These are phyloP conservation scores for Fusarium concolor DNA, from an alignment of 2,329 filamentous ascomycete genomes.

Conservation along the genomic window DNA sequence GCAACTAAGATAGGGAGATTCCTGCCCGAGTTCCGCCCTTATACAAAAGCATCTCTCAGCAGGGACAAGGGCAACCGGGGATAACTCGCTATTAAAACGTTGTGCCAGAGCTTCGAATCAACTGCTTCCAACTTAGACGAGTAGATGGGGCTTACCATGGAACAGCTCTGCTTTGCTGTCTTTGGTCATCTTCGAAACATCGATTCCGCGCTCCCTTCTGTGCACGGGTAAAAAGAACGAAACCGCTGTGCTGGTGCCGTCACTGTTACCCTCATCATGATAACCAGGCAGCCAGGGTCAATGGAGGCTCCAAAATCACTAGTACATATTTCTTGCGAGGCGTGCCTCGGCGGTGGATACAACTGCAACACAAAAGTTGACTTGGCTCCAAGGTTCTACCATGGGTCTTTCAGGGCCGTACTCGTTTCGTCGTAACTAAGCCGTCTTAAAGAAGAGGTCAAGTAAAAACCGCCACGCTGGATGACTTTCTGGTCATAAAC, in stretches of 20 bases:
- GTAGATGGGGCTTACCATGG: not conserved
- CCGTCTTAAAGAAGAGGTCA: not conserved
- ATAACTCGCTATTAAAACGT: no score
- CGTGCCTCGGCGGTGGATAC: conserved; percentile 5
- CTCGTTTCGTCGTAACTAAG: conserved; percentile 2
- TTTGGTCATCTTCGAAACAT: not conserved
- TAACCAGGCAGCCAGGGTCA: not conserved
- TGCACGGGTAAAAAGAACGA: not conserved
- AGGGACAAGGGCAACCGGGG: not conserved
- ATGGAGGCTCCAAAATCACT: no score
- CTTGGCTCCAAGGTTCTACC: conserved; percentile 4
- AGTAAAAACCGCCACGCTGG: conserved; percentile 1
- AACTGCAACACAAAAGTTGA: conserved; percentile 1
- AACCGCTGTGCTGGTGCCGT: not conserved
- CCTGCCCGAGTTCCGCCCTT: no score
- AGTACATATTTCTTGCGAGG: no score
- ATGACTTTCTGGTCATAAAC: not conserved
- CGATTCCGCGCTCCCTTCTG: not conserved
- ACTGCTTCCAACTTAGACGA: not conserved
- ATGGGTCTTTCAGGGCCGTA: not conserved
- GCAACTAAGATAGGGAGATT: no score
- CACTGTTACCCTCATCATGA: no score
- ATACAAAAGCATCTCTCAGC: no score
- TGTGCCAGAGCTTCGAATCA: no score
- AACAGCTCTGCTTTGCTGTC: not conserved